Conservation (phyloP, 805 yeast species). For the Saccharomycopsis olivae region DNA sequence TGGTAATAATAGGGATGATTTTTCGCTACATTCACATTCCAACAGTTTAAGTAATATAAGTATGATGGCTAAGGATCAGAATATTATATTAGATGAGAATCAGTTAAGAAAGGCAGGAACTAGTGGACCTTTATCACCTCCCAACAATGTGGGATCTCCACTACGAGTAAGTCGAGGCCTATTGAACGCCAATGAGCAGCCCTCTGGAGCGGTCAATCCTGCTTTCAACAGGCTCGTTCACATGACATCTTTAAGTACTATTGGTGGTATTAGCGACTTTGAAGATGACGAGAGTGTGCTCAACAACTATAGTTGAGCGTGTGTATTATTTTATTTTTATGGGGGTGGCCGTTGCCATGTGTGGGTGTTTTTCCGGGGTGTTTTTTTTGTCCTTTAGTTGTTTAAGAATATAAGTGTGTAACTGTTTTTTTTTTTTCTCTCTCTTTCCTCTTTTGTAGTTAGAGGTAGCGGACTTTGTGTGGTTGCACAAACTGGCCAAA, state of each 20-base stretch:
- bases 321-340: background rate
- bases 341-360: background rate
- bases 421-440: background rate
- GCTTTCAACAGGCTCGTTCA: conserved; percentile 11
- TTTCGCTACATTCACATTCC: conserved; percentile 5
- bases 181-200: no score
- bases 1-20: background rate
- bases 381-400: background rate
- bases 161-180: no score
- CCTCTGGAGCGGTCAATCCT: conserved; percentile 4
- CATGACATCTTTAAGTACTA: conserved; percentile 13
- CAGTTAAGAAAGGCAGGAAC: conserved; percentile 1
- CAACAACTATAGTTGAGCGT: conserved; percentile 7
- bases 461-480: no score
- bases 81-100: conserved; percentile 12
- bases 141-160: no score
- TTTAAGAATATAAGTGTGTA: background rate
- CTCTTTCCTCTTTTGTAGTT: no score
- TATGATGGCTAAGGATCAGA: conserved; percentile 7
- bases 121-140: no score
- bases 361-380: background rate
- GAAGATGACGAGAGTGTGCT: conserved; percentile 18
- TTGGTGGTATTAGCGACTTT: conserved; percentile 17
- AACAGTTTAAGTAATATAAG: conserved; percentile 16
- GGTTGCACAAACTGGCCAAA: no score